Evolutionary conservation across 2,329 filamentous ascomycete species (phyloP).

Genomic region (Diaporthe capsici): DNA sequence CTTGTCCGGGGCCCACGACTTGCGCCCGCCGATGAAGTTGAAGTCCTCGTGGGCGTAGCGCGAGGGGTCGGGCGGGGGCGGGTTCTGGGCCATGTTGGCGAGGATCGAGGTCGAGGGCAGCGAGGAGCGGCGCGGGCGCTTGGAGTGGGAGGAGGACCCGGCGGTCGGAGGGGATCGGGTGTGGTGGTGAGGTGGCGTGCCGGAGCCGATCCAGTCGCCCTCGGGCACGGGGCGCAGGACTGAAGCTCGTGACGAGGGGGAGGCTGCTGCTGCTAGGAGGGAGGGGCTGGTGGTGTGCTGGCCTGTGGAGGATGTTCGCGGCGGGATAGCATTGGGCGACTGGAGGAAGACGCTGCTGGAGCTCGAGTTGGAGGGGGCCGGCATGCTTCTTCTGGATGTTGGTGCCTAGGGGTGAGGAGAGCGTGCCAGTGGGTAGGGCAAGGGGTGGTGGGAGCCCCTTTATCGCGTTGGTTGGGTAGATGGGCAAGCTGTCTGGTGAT

Average conservation of each 20-base stretch:
- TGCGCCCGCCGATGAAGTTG: constrained; percentile 61
- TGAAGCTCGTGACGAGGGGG: constrained; percentile 43
- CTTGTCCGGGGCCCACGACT: constrained; percentile 79
- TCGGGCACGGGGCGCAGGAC: constrained; percentile 71
- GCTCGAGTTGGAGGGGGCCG: constrained; percentile 44
- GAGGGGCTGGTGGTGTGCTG: constrained; percentile 53
- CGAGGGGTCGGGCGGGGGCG: constrained; percentile 61
- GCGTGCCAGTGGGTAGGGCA: not conserved
- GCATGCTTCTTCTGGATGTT: constrained; percentile 32
- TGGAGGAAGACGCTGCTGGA: constrained; percentile 52
- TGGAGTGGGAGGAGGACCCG: constrained; percentile 41
- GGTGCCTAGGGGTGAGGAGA: not conserved
- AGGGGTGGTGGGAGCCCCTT: not conserved
- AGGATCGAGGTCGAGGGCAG: constrained; percentile 50
- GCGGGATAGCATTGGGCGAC: constrained; percentile 78
- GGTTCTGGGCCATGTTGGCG: constrained; percentile 52
- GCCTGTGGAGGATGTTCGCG: constrained; percentile 78
- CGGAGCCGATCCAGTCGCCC: constrained; percentile 70
- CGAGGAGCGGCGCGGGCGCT: constrained; percentile 49
- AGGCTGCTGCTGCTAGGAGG: constrained; percentile 45
- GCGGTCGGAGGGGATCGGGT: constrained; percentile 41
- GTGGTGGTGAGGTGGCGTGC: constrained; percentile 44
- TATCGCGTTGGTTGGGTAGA: not conserved
- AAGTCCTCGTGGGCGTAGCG: constrained; percentile 70
- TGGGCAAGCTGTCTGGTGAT: not conserved